Conservation (phyloP, 805 yeast genomes). For the Isabelozyma rhagii region DNA sequence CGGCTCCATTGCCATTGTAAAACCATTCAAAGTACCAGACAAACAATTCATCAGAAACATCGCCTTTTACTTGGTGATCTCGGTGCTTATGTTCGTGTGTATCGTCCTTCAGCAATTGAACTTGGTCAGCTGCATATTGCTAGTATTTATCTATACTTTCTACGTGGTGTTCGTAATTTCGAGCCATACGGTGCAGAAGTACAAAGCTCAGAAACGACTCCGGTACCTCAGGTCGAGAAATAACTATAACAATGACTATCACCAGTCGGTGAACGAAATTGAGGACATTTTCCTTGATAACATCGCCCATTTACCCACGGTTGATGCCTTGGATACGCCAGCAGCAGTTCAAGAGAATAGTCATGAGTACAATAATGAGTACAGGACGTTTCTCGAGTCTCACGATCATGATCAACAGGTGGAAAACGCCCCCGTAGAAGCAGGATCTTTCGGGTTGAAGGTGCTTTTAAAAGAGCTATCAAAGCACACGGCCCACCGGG, state of each 20-base stretch:
- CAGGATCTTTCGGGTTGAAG: conserved; percentile 32
- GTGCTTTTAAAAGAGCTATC: conserved; percentile 30
- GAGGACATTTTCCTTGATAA: conserved; percentile 19
- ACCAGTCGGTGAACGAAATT: conserved; percentile 3
- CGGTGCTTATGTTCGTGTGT: conserved; percentile 48
- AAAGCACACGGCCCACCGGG: conserved; percentile 16
- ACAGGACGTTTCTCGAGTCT: neutral
- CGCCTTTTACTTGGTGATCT: conserved; percentile 50
- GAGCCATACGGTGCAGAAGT: conserved; percentile 16
- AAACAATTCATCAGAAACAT: conserved; percentile 59
- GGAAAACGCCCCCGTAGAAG: conserved; percentile 7
- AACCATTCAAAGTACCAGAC: conserved; percentile 58
- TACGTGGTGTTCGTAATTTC: conserved; percentile 54
- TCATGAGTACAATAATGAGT: conserved; percentile 5
- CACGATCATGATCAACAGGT: neutral
- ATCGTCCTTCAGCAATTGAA: conserved; percentile 54
- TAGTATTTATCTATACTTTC: conserved; percentile 53
- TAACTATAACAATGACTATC: conserved; percentile 9
- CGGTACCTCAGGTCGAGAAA: conserved; percentile 21
- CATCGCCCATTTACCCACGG: conserved; percentile 21
- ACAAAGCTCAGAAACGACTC: conserved; percentile 8
- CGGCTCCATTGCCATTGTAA: conserved; percentile 70
- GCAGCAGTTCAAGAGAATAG: neutral
- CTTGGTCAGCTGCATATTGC: conserved; percentile 51
- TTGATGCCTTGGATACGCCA: conserved; percentile 16